Conservation (phyloP, 495 filamentous ascomycete species). For the Recurvomyces mirabilis region DNA sequence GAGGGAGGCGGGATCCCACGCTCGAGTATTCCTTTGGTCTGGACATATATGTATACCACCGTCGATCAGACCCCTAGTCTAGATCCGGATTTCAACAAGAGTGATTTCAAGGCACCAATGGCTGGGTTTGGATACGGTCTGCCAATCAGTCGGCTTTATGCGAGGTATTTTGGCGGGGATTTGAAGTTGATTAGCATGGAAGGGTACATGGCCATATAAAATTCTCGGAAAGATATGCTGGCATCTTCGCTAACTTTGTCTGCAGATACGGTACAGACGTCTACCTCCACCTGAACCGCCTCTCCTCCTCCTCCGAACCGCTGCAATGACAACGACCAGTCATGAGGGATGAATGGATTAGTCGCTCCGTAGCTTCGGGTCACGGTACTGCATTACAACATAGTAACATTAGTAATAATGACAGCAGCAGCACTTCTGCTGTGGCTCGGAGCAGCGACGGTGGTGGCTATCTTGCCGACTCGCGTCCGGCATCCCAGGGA, state of each 20-base stretch:
- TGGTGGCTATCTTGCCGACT: conserved; percentile 1
- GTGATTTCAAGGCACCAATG: conserved; percentile 99
- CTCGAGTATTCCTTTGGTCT: conserved; percentile 84
- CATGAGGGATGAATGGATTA: conserved; percentile 59
- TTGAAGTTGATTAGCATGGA: conserved; percentile 98
- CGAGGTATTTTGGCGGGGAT: conserved; percentile 93
- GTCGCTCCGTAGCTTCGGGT: neutral
- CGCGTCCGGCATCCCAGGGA: conserved; percentile 52
- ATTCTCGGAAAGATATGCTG: neutral
- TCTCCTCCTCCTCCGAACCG: conserved; percentile 90
- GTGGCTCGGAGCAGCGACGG: neutral
- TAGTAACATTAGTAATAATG: neutral
- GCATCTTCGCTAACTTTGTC: neutral
- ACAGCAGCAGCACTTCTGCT: neutral
- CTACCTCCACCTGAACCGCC: conserved; percentile 90
- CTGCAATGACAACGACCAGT: conserved; percentile 97
- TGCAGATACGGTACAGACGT: conserved; percentile 92
- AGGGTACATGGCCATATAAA: conserved; percentile 56
- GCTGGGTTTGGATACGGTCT: conserved; percentile 95
- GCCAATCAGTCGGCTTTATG: conserved; percentile 87
- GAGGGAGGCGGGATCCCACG: conserved; percentile 93
- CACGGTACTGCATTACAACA: neutral
- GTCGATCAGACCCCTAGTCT: conserved; percentile 90
- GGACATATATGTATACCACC: conserved; percentile 99
- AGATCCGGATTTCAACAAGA: conserved; percentile 97